Evolutionary conservation across 1,284 basidiomycete genomes (phyloP), one percentile per base, ranked within the genome.

Genomic region (Ganoderma multipileum): DNA sequence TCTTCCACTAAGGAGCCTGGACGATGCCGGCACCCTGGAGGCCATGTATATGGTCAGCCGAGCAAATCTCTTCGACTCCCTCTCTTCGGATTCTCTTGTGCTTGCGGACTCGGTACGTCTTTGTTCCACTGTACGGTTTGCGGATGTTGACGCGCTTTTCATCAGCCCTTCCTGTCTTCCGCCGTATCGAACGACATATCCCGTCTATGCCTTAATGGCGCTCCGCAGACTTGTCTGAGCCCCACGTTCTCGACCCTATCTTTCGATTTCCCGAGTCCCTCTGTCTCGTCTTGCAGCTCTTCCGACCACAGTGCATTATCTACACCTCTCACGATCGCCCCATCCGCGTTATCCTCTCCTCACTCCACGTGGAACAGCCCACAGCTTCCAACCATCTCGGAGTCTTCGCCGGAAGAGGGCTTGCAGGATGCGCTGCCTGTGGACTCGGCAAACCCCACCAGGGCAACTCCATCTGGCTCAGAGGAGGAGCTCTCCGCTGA

Each of bases 291-390:
- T 8, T 23, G 41, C n/a, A 58, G 39, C 41, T 2, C 28, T 7
- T 68, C 67, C 30, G 63, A 68, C 33, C 26, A 50, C 52, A 50
- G 58, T 52, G 28, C 50, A 23, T 16, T 65, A 16, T 61, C 63
- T 38, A 68, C 67, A 23, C 67, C 67, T 12, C 41, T 61, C 44
- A 68, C 67, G 26, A 61, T 65, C 41, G 63, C 63, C 26, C 67
- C 67, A 2, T 64, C 63, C n/a, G 59, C 47, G 9, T 44, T 68
- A 33, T 68, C 67, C 3, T 61, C 67, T 12, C 67, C 63, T 33
- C 38, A 39, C 14, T 64, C 57, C 16, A n/a, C 33, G 11, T 62
- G 58, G 59, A n/a, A n/a, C 23, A 54, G 39, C 52, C 57, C 57
- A 6, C 41, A 41, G 54, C 63, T 62, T 26, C 58, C 63, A 1